Conservation (phyloP, 2,329 filamentous ascomycete species). For the Sphaerulina musiva region DNA sequence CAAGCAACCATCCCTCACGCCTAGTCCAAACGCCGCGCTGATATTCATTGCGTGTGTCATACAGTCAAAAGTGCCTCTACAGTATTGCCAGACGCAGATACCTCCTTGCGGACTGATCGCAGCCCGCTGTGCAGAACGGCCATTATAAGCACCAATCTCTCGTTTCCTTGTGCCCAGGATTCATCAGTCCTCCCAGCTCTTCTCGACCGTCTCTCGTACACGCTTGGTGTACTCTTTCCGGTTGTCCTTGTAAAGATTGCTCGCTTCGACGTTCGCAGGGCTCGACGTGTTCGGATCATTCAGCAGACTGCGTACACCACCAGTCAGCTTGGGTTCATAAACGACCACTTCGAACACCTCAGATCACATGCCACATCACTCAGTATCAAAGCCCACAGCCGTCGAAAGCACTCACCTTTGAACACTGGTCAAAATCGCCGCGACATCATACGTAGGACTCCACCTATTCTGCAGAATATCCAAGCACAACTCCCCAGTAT, state of each 20-base stretch:
- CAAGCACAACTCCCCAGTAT: slow-evolving; percentile 88
- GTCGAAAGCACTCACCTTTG: slow-evolving; percentile 63
- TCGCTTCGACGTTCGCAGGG: slow-evolving; percentile 94
- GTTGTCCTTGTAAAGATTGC: slow-evolving; percentile 97
- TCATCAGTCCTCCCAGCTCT: slow-evolving; percentile 82
- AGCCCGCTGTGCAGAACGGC: neutral
- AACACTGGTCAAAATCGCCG: slow-evolving; percentile 92
- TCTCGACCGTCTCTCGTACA: slow-evolving; percentile 93
- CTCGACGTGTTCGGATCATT: slow-evolving; percentile 99
- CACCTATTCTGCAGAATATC: slow-evolving; percentile 97
- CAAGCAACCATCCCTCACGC: neutral
- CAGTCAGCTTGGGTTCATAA: neutral
- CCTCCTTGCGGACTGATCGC: neutral
- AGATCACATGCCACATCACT: too few relatives aligned
- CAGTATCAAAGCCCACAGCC: neutral
- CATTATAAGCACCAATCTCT: neutral
- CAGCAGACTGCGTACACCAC: slow-evolving; percentile 58
- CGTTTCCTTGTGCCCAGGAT: neutral
- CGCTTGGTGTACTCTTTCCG: slow-evolving; percentile 92
- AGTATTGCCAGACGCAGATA: neutral
- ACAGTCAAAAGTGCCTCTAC: neutral
- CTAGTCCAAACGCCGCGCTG: neutral
- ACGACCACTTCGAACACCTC: neutral
- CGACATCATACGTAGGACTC: slow-evolving; percentile 98
- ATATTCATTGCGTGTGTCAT: neutral